Conservation (phyloP, 1,284 basidiomycete genomes). For the Pholiota adiposa region DNA sequence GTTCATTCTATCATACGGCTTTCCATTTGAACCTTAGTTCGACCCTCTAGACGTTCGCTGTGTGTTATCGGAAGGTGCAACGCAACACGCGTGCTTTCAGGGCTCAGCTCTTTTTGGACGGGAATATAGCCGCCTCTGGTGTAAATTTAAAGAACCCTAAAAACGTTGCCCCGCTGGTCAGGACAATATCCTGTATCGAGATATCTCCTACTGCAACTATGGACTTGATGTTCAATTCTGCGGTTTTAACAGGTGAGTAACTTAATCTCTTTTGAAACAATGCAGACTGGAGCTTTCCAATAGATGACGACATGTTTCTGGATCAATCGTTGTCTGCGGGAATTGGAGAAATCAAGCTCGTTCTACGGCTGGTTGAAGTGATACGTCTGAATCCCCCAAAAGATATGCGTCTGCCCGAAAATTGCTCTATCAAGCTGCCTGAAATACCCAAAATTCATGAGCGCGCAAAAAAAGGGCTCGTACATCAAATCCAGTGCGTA, state of each 20-base stretch:
- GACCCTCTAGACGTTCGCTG: neutral
- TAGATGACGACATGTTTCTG: neutral
- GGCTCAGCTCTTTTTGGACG: neutral
- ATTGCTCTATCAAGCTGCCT: neutral
- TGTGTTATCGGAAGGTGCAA: neutral
- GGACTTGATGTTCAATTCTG: neutral
- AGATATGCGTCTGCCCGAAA: too few species aligned
- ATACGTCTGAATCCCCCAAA: too few species aligned
- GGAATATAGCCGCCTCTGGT: neutral
- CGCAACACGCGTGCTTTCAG: neutral
- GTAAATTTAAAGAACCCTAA: neutral
- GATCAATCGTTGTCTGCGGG: neutral
- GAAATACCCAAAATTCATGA: neutral
- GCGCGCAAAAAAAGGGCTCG: neutral
- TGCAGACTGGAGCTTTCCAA: neutral
- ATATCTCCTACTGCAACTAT: neutral
- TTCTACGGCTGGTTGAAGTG: neutral
- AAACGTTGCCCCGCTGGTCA: too few species aligned
- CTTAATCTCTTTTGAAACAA: neutral
- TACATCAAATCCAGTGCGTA: neutral
- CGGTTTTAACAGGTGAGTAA: neutral
- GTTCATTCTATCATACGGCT: neutral
- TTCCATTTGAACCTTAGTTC: neutral
- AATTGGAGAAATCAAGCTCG: conserved; percentile 1
- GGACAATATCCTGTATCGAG: neutral